Evolutionary conservation across 1,284 basidiomycete species (phyloP).

Genomic region (Inonotus obliquus): DNA sequence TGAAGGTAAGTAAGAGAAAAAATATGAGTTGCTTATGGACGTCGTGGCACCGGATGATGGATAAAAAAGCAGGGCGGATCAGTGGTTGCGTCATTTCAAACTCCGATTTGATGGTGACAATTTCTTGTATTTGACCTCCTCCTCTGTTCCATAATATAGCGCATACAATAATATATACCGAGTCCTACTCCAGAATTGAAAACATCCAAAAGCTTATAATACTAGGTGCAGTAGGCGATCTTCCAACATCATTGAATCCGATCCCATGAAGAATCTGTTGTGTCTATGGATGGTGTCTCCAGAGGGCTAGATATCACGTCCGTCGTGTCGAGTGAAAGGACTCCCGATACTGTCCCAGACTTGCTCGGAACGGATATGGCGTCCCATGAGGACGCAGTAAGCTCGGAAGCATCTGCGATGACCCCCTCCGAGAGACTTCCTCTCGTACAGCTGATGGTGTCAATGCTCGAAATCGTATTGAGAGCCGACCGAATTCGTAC

Average conservation of each 20-base stretch:
- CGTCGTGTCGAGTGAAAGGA: not conserved
- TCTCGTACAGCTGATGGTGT: not conserved
- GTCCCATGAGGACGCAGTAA: not conserved
- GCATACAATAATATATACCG: too few species aligned
- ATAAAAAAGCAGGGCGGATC: too few species aligned
- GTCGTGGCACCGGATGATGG: too few species aligned
- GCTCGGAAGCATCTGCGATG: too few species aligned
- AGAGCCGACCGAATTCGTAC: not conserved
- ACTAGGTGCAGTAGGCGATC: not conserved
- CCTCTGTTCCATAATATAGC: too few species aligned
- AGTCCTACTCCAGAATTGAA: too few species aligned
- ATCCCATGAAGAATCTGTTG: not conserved
- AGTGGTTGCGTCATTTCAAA: not conserved
- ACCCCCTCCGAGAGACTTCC: not conserved
- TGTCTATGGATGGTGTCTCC: too few species aligned
- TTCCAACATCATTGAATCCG: not conserved
- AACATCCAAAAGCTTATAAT: too few species aligned
- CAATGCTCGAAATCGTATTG: not conserved
- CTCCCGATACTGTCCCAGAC: not conserved
- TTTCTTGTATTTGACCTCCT: too few species aligned
- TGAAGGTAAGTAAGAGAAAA: not conserved
- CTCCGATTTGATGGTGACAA: not conserved
- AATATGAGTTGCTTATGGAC: not conserved
- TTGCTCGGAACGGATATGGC: not conserved
- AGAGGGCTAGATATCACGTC: not conserved